Evolutionary conservation across 1,139 yeast species (phyloP), one percentile per base, ranked within the genome.

Genomic region (Geotrichum macrosporum): DNA sequence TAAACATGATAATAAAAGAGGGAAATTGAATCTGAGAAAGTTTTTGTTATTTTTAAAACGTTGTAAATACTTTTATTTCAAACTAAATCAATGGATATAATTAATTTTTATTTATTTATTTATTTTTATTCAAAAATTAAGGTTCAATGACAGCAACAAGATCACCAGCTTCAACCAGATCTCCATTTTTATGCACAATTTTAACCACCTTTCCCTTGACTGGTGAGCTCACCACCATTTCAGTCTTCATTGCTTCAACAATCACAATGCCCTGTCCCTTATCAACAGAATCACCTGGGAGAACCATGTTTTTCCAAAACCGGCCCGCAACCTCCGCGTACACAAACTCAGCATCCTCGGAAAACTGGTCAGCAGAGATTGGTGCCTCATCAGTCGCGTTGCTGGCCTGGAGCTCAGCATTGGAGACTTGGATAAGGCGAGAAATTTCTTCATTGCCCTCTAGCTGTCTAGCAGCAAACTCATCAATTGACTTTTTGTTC

Each of bases 231-330:
- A 89, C 94, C 43, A 80, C 77, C 96, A 92, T 88, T 66, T 92
- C 98, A 0, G 98, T 92, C 73, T 92, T 92, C 97, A 92, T 92
- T 46, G 97, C 97, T 66, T 92, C 97, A 50, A 92, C 86, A 46
- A 92, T 87, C 53, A 92, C 77, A 54, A 92, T 72, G 3, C 88
- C 88, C 59, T 86, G 92, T 30, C 89, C 94, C 49, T 71, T 75
- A 46, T 71, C 70, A 27, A 92, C 94, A 18, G 57, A 67, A 57
- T 84, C 94, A n/a, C 96, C 96, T 38, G 77, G 89, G 47, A 74
- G 70, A 29, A 84, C 94, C 57, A 88, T 72, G 2, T 94, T 78
- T 68, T 92, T 92, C 98, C 97, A 92, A 78, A 92, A 88, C 57
- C 97, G 75, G 49, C 97, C 98, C 10, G 95, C 84, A 62, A 81